These are phyloP conservation scores for Wickerhamomyces pijperi DNA, from an alignment of 805 yeast species.

Conservation along the genomic window DNA sequence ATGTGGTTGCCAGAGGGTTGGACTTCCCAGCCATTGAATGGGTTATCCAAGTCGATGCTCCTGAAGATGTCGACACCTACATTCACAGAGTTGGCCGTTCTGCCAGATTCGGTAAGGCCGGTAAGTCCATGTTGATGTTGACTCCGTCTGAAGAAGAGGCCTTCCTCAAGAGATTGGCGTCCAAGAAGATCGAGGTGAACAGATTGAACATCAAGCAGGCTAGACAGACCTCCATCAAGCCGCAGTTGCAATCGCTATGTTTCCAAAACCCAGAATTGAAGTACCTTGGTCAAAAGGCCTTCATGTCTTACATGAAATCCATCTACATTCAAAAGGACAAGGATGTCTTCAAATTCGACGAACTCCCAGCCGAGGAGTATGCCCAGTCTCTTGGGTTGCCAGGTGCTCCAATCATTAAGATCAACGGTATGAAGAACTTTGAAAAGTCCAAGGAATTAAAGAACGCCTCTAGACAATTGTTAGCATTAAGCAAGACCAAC, in stretches of 20 bases:
- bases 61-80: slow-evolving; percentile 85
- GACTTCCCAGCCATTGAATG: slow-evolving; percentile 93
- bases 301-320: slow-evolving; percentile 81
- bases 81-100: slow-evolving; percentile 94
- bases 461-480: slow-evolving; percentile 66
- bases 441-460: slow-evolving; percentile 57
- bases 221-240: slow-evolving; percentile 60
- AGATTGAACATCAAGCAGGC: slow-evolving; percentile 66
- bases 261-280: slow-evolving; percentile 88
- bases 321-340: slow-evolving; percentile 81
- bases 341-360: slow-evolving; percentile 68
- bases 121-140: slow-evolving; percentile 76
- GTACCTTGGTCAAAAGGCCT: slow-evolving; percentile 91
- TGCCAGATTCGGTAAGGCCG: slow-evolving; percentile 83
- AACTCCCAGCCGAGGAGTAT: slow-evolving; percentile 68
- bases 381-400: slow-evolving; percentile 90
- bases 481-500: slow-evolving; percentile 41
- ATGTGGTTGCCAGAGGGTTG: slow-evolving; percentile 95
- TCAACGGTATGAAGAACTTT: slow-evolving; percentile 33
- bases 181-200: slow-evolving; percentile 57
- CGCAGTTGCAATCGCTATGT: slow-evolving; percentile 80
- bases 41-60: slow-evolving; percentile 89
- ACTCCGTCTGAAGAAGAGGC: slow-evolving; percentile 77
- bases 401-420: slow-evolving; percentile 88
- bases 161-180: slow-evolving; percentile 51